Conservation (phyloP, 805 yeast genomes). For the Nakazawaea ishiwadae region DNA sequence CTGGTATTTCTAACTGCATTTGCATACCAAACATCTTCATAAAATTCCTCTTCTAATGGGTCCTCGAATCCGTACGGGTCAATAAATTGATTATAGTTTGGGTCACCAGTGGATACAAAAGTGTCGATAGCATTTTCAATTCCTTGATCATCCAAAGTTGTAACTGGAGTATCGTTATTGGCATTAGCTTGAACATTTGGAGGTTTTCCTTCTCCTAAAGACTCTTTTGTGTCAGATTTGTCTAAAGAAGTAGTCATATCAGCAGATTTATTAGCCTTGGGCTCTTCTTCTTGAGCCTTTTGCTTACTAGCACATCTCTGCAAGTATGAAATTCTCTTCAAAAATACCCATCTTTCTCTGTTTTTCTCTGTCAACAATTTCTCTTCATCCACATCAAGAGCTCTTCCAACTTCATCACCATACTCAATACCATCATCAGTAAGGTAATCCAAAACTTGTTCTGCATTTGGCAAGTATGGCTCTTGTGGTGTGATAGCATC, state of each 20-base stretch:
- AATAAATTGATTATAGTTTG: slow-evolving; percentile 37
- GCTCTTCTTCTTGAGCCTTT: slow-evolving; percentile 32
- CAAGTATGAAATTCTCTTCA: slow-evolving; percentile 66
- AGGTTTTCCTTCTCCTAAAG: slow-evolving; percentile 6
- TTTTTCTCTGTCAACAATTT: slow-evolving; percentile 35
- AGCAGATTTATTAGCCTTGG: slow-evolving; percentile 13
- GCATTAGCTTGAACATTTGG: slow-evolving; percentile 13
- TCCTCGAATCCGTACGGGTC: slow-evolving; percentile 90
- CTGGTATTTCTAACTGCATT: slow-evolving; percentile 81
- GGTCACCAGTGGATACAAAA: slow-evolving; percentile 32
- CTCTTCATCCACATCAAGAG: slow-evolving; percentile 33
- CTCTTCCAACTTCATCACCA: slow-evolving; percentile 20
- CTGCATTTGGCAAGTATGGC: slow-evolving; percentile 50
- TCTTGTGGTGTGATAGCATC: slow-evolving; percentile 33
- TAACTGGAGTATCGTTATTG: slow-evolving; percentile 29
- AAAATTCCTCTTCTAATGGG: slow-evolving; percentile 78
- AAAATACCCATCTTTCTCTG: slow-evolving; percentile 62
- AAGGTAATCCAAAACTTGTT: slow-evolving; percentile 54
- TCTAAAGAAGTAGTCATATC: background rate
- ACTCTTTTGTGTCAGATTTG: background rate
- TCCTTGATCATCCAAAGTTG: slow-evolving; percentile 38
- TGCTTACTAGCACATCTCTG: slow-evolving; percentile 60
- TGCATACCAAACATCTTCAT: slow-evolving; percentile 80
- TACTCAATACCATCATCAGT: slow-evolving; percentile 33
- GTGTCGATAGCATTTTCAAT: slow-evolving; percentile 34